Base-by-base conservation (phyloP, 139 green algal species). In the Zygnema cylindricum region DNA sequence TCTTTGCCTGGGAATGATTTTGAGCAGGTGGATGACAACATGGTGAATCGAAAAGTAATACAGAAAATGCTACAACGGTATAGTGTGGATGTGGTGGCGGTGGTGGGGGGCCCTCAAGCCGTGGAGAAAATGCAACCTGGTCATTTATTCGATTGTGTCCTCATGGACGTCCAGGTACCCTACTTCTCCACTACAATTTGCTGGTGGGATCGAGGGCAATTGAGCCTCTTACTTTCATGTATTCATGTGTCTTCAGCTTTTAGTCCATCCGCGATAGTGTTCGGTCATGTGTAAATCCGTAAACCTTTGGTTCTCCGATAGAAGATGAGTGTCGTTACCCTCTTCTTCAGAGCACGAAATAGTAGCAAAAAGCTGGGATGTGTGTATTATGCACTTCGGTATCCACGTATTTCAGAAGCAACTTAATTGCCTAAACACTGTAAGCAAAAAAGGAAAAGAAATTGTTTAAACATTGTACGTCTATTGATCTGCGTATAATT, bases 21-120 rank as follows among this genome's bases (percentile, higher is more conserved):
- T 84, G 82, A 36, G 55, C 82, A 87, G 83, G 83, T 86, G 42
- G 85, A 90, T 49, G 85, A 90, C 85, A 90, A 90, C 85, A 82
- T 90, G 77, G 77, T 90, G 38, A 90, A 90, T 2, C 85, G 85
- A 22, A 87, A 88, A 55, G 86, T 91, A 40, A 55, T 55, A 22
- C n/a, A 36, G 38, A 90, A 89, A 40, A 90, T 90, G 86, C 54
- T 90, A 77, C 42, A 90, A 42, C 32, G 81, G 23, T 90, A 90
- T 81, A 57, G 84, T 35, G 79, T 43, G 54, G 36, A 90, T 40
- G 81, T 87, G 30, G 86, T 82, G 35, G 11, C 35, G 40, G 86
- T 89, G 21, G 79, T 83, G n/a, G 81, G 86, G 2, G 86, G 63
- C 2, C 40, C 33, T 1, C 30, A 90, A 55, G 86, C 86, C 23